Conservation (phyloP, 306 rosid species). For the Rosa chinensis region DNA sequence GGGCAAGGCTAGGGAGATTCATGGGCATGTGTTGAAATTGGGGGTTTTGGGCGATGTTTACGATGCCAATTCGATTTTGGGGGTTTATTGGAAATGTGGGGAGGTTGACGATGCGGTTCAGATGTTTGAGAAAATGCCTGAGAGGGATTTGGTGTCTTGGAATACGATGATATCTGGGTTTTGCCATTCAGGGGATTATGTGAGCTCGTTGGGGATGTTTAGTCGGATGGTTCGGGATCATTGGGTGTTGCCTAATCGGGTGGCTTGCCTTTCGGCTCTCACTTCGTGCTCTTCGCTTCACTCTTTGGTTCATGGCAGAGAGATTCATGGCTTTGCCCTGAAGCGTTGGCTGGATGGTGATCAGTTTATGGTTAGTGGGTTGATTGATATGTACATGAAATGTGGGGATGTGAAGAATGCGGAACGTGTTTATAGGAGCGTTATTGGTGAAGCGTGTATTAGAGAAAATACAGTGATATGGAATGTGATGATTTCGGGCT, state of each 20-base stretch:
- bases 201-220: constrained; percentile 23
- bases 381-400: constrained; percentile 46
- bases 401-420: constrained; percentile 39
- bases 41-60: constrained; percentile 39
- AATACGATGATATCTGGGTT: constrained; percentile 43
- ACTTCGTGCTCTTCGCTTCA: constrained; percentile 26
- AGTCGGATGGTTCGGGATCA: constrained; percentile 26
- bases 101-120: constrained; percentile 15
- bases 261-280: constrained; percentile 40
- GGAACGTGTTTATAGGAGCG: constrained; percentile 21
- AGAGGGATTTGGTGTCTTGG: constrained; percentile 38
- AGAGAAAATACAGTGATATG: constrained; percentile 35
- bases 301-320: constrained; percentile 29
- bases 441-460: constrained; percentile 11
- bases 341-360: constrained; percentile 36
- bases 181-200: constrained; percentile 28
- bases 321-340: constrained; percentile 38
- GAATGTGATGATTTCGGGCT: constrained; percentile 47
- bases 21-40: constrained; percentile 38
- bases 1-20: constrained; percentile 33
- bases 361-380: constrained; percentile 35
- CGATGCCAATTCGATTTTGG: constrained; percentile 37
- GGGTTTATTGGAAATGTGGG: constrained; percentile 36
- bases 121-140: constrained; percentile 33
- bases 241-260: constrained; percentile 36